These are phyloP conservation scores for Kwoniella dendrophila DNA, from an alignment of 768 basidiomycete species.

Conservation along the genomic window DNA sequence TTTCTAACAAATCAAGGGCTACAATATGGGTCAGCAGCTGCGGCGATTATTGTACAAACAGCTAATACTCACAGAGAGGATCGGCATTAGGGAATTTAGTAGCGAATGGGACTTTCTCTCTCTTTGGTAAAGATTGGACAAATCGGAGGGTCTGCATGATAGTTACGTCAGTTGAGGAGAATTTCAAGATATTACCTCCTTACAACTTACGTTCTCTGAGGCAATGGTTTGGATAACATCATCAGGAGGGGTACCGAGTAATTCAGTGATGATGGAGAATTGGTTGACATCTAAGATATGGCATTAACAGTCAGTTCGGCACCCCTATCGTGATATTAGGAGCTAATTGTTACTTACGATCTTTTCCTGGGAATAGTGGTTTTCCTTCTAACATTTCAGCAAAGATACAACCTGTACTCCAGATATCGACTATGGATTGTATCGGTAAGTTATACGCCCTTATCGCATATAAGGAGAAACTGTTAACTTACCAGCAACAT, in stretches of 20 bases:
- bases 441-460: constrained; percentile 7
- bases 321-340: background rate
- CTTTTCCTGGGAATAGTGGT: constrained; percentile 97
- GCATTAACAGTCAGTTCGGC: background rate
- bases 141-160: constrained; percentile 82
- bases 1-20: constrained; percentile 95
- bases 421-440: constrained; percentile 74
- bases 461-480: background rate
- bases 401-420: constrained; percentile 99
- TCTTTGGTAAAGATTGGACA: constrained; percentile 95
- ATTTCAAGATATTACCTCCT: background rate
- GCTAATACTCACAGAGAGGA: constrained; percentile 68
- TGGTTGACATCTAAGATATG: constrained; percentile 85
- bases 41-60: background rate
- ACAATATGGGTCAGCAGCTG: constrained; percentile 1
- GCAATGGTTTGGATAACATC: constrained; percentile 99
- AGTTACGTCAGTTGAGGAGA: background rate
- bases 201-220: constrained; percentile 80
- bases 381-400: constrained; percentile 99
- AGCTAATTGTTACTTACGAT: constrained; percentile 69
- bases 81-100: constrained; percentile 89
- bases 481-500: constrained; percentile 68
- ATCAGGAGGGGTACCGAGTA: constrained; percentile 97
- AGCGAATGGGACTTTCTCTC: constrained; percentile 90
- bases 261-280: constrained; percentile 98